Conservation (phyloP, 495 filamentous ascomycete genomes). For the Lentithecium fluviatile region DNA sequence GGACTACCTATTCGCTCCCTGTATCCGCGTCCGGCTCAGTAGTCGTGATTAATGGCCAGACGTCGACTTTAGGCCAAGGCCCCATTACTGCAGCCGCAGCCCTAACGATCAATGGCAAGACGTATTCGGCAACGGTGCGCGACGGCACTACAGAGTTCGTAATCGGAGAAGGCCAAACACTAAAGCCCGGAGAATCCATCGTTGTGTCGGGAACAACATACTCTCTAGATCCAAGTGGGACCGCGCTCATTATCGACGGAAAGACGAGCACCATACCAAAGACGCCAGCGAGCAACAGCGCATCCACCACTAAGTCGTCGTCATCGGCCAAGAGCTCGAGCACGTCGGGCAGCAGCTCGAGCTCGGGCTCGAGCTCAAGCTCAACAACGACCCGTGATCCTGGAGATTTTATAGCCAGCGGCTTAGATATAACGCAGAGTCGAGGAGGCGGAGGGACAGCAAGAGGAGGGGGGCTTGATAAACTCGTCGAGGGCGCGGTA, state of each 20-base stretch:
- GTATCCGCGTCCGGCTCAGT: constrained; percentile 5
- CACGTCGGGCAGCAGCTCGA: constrained; percentile 8
- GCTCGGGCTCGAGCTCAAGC: constrained; percentile 1
- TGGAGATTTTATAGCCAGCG: constrained; percentile 29
- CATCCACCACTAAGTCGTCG: constrained; percentile 15
- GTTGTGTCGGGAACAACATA: constrained; percentile 40
- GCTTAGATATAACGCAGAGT: constrained; percentile 13
- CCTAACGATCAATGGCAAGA: constrained; percentile 31
- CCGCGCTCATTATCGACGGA: constrained; percentile 40
- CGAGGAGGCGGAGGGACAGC: constrained; percentile 6
- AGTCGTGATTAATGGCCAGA: constrained; percentile 26
- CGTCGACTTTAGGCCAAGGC: constrained; percentile 24
- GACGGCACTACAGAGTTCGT: constrained; percentile 38
- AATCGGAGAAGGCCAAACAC: constrained; percentile 35
- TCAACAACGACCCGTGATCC: constrained; percentile 12
- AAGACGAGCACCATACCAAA: constrained; percentile 25
- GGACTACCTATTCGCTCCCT: constrained; percentile 13
- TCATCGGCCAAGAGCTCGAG: constrained; percentile 15
- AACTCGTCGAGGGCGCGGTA: constrained; percentile 19
- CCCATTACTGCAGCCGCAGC: constrained; percentile 20
- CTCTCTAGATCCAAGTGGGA: constrained; percentile 33
- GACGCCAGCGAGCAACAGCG: constrained; percentile 20
- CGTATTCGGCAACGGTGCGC: constrained; percentile 34
- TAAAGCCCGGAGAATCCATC: constrained; percentile 41
- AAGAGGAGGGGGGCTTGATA: constrained; percentile 13